phyloP scores from a whole-genome alignment of 2,329 filamentous ascomycete species.

The Stachybotrys chartarum region DNA sequence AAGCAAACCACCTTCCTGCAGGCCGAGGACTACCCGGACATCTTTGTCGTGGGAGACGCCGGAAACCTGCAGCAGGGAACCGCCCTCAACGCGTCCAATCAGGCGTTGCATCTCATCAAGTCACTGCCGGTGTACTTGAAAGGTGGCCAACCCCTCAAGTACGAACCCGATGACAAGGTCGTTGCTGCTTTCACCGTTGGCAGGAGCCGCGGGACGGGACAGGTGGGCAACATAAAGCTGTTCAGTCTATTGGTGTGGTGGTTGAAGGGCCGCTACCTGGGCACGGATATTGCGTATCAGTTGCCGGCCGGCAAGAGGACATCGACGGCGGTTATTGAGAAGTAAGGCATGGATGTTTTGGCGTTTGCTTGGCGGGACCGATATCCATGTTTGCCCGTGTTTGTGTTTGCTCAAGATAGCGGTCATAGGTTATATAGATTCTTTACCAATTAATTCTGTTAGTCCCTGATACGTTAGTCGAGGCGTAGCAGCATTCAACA shows the following conservation, averaged over 20 bases:
- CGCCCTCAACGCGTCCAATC: conserved; percentile 20
- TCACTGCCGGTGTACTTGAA: conserved; percentile 24
- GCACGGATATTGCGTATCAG: conserved; percentile 21
- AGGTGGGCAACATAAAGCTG: conserved; percentile 28
- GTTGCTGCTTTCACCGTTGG: conserved; percentile 32
- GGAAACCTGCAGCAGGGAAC: conserved; percentile 31
- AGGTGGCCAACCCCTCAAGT: conserved; percentile 19
- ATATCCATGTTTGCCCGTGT: neutral
- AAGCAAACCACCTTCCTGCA: conserved; percentile 30
- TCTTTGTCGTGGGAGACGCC: conserved; percentile 38
- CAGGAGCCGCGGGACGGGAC: conserved; percentile 28
- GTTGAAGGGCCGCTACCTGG: conserved; percentile 29
- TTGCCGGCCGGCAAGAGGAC: conserved; percentile 27
- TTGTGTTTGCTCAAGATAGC: neutral
- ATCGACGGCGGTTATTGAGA: conserved; percentile 21
- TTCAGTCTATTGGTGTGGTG: conserved; percentile 30
- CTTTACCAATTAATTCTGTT: too few relatives aligned
- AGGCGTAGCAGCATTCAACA: too few relatives aligned
- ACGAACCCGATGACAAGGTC: conserved; percentile 19
- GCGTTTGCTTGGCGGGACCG: neutral
- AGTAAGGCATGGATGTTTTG: conserved; percentile 11
- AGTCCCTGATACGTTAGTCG: too few relatives aligned
- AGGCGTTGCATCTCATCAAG: conserved; percentile 26
- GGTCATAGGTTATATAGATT: too few relatives aligned
- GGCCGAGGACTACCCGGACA: conserved; percentile 25